Evolutionary conservation across 2,329 filamentous ascomycete genomes (phyloP), one percentile per base, ranked within the genome.

Genomic region (Fusarium sp.): DNA sequence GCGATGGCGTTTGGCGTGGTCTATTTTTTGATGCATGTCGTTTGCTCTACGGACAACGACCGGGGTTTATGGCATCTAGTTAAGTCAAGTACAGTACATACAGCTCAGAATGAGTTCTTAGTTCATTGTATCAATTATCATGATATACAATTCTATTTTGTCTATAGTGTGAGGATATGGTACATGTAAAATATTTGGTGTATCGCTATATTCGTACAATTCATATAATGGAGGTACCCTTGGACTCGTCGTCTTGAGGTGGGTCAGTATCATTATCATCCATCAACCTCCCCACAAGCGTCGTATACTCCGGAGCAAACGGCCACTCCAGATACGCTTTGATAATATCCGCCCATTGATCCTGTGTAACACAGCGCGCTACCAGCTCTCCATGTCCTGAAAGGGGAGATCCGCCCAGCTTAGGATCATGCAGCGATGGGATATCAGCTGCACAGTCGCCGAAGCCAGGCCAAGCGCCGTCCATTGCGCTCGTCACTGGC

Each of bases 261-360:
- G 8, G 15, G 1, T 73, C 41, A 2, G 36, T 8, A 6, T 77
- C 75, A 8, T 36, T 38, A 10, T 81, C 82, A 13, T 83, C 82
- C n/a, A 78, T 66, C 66, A 81, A 71, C 32, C 86, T 82, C 10
- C 82, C 81, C n/a, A 90, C 80, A 59, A 90, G 80, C 66, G 88
- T 83, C 11, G 79, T 50, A 70, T 87, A 88, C 6, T 78, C 74
- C 3, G 90, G 90, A 6, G 82, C 81, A 73, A 93, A 93, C 1
- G 91, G 91, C 92, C 92, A 94, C 57, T 87, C 82, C 80, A 89
- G 85, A 86, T 89, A 94, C 1, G 87, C 86, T 72, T 88, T 84
- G 9, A 90, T 69, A 22, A 94, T 81, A 68, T 92, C 89, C 24
- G 84, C 79, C 79, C 90, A 85, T 84, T 93, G 90, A 20, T 78